Evolutionary conservation across 2,329 filamentous ascomycete species (phyloP).

Genomic region (Diaporthe vexans): DNA sequence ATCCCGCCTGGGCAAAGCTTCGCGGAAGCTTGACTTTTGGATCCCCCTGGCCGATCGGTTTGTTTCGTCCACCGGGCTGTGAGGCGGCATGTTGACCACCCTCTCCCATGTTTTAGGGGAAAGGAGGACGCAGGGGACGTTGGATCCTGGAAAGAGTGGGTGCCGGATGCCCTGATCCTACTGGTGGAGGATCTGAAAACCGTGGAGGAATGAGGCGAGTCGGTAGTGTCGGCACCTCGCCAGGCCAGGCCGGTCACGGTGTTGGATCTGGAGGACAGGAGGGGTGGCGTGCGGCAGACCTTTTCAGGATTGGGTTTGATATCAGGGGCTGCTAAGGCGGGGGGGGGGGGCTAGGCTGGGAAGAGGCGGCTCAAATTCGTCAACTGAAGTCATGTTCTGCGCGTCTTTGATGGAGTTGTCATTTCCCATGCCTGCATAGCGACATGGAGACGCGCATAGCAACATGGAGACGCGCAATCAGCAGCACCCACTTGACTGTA

Average conservation of each 20-base stretch:
- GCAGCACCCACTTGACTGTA: neutral
- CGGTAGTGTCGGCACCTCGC: constrained; percentile 10
- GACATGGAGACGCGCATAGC: neutral
- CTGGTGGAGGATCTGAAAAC: constrained; percentile 26
- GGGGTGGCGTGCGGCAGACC: neutral
- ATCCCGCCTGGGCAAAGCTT: constrained; percentile 27
- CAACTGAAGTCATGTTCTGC: constrained; percentile 16
- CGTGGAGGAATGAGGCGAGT: neutral
- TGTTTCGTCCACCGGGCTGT: constrained; percentile 3
- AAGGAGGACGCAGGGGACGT: neutral
- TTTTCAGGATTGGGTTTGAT: constrained; percentile 19
- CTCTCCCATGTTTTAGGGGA: neutral
- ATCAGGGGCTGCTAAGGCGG: constrained; percentile 14
- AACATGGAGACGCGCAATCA: neutral
- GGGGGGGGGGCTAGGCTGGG: constrained; percentile 8
- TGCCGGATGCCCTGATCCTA: neutral
- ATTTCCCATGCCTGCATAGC: constrained; percentile 8
- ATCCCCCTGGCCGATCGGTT: constrained; percentile 9
- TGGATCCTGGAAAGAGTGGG: neutral
- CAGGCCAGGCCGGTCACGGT: neutral
- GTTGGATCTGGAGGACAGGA: neutral
- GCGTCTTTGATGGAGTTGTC: neutral
- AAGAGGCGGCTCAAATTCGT: constrained; percentile 28
- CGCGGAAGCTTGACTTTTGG: constrained; percentile 26
- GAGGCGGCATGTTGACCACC: neutral